These are phyloP conservation scores for Stipa capillata DNA, from an alignment of 176 grass and related monocot species.

Conservation along the genomic window DNA sequence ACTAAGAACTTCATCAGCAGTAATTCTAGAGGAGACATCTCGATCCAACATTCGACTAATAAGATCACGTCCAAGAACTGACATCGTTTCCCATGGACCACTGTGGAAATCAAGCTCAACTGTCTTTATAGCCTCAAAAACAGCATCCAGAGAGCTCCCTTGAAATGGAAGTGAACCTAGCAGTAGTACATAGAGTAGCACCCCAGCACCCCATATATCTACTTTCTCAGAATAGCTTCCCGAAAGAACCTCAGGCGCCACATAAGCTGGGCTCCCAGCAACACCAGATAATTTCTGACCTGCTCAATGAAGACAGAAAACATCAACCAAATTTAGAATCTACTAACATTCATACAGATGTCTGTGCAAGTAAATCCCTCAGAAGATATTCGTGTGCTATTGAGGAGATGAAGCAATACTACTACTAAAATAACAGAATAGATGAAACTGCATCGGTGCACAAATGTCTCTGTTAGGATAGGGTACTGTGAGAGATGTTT, in stretches of 20 bases:
- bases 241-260: constrained; percentile 83
- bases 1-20: constrained; percentile 70
- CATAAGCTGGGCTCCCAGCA: constrained; percentile 94
- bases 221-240: constrained; percentile 86
- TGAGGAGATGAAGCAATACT: background rate
- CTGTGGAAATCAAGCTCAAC: constrained; percentile 68
- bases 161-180: constrained; percentile 84
- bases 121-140: constrained; percentile 84
- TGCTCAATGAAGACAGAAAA: constrained; percentile 20
- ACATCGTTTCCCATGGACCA: constrained; percentile 56
- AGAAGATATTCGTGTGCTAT: background rate
- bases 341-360: background rate
- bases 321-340: constrained; percentile 4
- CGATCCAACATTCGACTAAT: constrained; percentile 67
- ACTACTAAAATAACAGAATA: background rate
- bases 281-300: constrained; percentile 85
- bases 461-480: background rate
- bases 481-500: background rate
- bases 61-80: constrained; percentile 63
- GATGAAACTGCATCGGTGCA: background rate
- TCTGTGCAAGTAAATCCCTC: background rate
- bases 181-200: constrained; percentile 75
- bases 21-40: constrained; percentile 65
- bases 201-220: constrained; percentile 88
- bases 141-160: constrained; percentile 59